Evolutionary conservation across 176 grass and related monocot genomes (phyloP), one percentile per base, ranked within the genome.

Genomic region (Oryza nivara): DNA sequence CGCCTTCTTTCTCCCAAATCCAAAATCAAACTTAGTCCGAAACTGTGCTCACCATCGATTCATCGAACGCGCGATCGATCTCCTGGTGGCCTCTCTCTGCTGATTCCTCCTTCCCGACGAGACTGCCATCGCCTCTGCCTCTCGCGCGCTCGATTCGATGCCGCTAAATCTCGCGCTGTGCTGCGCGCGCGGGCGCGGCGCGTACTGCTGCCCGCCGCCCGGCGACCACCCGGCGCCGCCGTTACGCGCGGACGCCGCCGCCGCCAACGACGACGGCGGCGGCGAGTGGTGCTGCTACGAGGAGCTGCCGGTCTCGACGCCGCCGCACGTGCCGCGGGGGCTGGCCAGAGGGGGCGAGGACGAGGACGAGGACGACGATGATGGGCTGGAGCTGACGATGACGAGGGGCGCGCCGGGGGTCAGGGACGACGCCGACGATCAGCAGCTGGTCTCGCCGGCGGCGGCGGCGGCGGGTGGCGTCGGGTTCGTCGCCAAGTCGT

Each of bases 291-390:
- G 35, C 35, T 36, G 34, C 70, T 74, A 83, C 11, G 80, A 74
- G 80, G 70, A 65, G 54, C 54, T 20, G 10, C 80, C 69, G 54
- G 80, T 82, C 22, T 82, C 80, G 38, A 17, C 45, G 80, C 80
- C 52, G 54, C 69, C 80, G 1, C 70, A 22, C 16, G 54, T 74
- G 36, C 56, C 70, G 40, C 70, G 1, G 38, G 69, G 80, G 23
- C 54, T 82, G 47, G 3, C n/a, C 51, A 63, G 68, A 54, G 80
- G 28, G 48, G 22, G 5, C 11, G 80, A 73, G 15, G 25, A 73
- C 38, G 23, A 38, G 48, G 22, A 9, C 11, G 80, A 73, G 15
- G 25, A 73, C 38, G 23, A 38, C 15, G 68, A 82, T 22, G 49
- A 58, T 20, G 17, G 0, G 6, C 0, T 20, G 54, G 54, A 58